Conservation (phyloP, 441 rosid species). For the Adansonia madagascariensis region DNA sequence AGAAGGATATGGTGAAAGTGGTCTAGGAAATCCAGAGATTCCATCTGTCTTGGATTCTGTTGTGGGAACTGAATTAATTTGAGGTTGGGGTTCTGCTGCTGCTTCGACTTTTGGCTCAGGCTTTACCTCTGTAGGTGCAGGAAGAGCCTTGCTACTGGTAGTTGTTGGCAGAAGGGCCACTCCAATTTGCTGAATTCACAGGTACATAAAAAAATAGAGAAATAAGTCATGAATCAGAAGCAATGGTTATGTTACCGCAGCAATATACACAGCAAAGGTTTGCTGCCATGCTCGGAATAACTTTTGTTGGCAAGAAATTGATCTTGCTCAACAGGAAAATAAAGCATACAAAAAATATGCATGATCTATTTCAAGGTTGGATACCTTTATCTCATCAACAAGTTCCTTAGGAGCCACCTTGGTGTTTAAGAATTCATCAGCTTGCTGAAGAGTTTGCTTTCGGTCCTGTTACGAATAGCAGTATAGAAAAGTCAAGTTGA, state of each 20-base stretch:
- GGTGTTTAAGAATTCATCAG: conserved; percentile 85
- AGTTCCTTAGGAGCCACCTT: conserved; percentile 87
- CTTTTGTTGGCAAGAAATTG: neutral
- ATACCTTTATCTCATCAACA: conserved; percentile 80
- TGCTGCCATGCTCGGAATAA: neutral
- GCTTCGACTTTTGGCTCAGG: conserved; percentile 44
- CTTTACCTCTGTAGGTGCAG: conserved; percentile 49
- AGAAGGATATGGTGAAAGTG: conserved; percentile 80
- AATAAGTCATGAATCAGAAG: conserved; percentile 1
- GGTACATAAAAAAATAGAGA: neutral
- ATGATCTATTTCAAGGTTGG: neutral
- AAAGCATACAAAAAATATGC: conserved; percentile 1
- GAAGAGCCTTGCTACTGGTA: conserved; percentile 56
- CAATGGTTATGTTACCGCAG: neutral
- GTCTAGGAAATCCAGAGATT: conserved; percentile 52
- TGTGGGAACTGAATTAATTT: conserved; percentile 49
- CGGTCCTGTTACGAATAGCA: conserved; percentile 63
- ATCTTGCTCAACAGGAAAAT: neutral
- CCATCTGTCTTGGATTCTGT: conserved; percentile 54
- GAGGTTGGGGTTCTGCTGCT: conserved; percentile 41
- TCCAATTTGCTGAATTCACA: conserved; percentile 67
- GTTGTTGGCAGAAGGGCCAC: conserved; percentile 70
- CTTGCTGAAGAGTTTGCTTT: conserved; percentile 70
- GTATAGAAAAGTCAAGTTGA: conserved; percentile 5
- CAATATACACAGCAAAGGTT: neutral